Base-by-base conservation (phyloP, 2,329 filamentous ascomycete genomes). In the Stagonosporopsis rhizophila region DNA sequence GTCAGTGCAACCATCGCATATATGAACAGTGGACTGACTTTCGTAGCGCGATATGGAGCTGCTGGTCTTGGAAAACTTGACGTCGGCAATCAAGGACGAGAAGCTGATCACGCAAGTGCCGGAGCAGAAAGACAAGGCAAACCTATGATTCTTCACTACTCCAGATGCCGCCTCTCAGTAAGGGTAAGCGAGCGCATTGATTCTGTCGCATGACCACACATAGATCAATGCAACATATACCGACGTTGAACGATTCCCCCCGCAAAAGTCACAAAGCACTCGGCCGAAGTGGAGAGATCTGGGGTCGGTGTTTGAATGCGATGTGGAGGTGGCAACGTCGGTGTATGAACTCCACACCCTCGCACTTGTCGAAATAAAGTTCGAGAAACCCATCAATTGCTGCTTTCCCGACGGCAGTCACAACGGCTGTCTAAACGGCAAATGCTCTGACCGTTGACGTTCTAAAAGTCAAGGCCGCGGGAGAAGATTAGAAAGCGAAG, bases 91-190 rank as follows among this genome's bases (percentile, higher is more conserved):
- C 35, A 80, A 86, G 65, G 79, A 82, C 56, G 84, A 83, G 4
- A 80, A 79, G 56, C 72, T 88, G 69, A 73, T 87, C 54, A 88
- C 86, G n/a, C 79, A 83, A 58, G 82, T 88, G 37, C 80, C 82
- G 4, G 85, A 87, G 73, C 86, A 88, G 77, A 84, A 69, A 52
- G 64, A 66, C 35, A 69, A 66, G 55, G 68, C 71, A 22, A 73
- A 73, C 45, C 65, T 72, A 22, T 73, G 46, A 66, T 20, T 11
- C 17, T 23, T 38, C 17, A 12, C 46, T 12, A 8, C 19, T 23
- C 17, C 28, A 17, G 12, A 39, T 15, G 3, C 35, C 37, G 4
- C 30, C 14, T 17, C 1, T 28, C 14, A 42, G 28, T 37, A 39
- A 34, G 45, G 34, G 12, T 39, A 27, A 32, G 46, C 35, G 46